Conservation (phyloP, 2,329 filamentous ascomycete genomes). For the Coniella vitis region DNA sequence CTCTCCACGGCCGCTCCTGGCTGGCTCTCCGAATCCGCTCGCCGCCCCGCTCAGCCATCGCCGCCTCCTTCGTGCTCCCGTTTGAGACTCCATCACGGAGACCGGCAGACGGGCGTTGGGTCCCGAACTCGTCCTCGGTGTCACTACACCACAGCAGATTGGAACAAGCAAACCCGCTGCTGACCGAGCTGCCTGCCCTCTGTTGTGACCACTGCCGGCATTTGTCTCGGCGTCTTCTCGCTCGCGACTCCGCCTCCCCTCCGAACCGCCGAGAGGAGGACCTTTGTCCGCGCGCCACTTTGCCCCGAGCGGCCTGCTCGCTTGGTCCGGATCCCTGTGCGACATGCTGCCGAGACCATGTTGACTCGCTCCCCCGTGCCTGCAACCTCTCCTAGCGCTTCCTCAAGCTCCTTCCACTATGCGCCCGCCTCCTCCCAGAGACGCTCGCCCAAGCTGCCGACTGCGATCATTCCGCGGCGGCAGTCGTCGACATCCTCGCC, state of each 20-base stretch:
- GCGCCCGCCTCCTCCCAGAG: conserved; percentile 38
- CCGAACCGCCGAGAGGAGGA: conserved; percentile 11
- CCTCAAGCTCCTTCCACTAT: conserved; percentile 44
- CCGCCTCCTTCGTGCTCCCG: too few species aligned
- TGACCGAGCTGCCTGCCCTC: too few species aligned
- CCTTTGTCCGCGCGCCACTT: conserved; percentile 22
- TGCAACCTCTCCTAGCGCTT: conserved; percentile 45
- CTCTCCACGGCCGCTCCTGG: too few species aligned
- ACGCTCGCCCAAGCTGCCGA: conserved; percentile 35
- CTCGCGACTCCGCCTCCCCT: background rate
- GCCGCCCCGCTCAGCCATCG: too few species aligned
- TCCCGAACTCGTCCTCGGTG: too few species aligned
- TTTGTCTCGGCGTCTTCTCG: background rate
- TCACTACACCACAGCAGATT: too few species aligned
- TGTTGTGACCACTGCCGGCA: too few species aligned
- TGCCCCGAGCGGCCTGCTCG: background rate
- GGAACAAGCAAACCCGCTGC: too few species aligned
- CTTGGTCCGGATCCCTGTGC: background rate
- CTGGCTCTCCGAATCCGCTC: too few species aligned
- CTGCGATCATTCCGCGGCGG: conserved; percentile 34
- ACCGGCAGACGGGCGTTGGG: too few species aligned
- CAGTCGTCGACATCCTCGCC: conserved; percentile 32
- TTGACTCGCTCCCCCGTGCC: conserved; percentile 51
- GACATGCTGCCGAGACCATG: conserved; percentile 47
- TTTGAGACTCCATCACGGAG: too few species aligned